Conservation (phyloP, 371 early-diverging fungal genomes). For the Syncephalastrum sp. region DNA sequence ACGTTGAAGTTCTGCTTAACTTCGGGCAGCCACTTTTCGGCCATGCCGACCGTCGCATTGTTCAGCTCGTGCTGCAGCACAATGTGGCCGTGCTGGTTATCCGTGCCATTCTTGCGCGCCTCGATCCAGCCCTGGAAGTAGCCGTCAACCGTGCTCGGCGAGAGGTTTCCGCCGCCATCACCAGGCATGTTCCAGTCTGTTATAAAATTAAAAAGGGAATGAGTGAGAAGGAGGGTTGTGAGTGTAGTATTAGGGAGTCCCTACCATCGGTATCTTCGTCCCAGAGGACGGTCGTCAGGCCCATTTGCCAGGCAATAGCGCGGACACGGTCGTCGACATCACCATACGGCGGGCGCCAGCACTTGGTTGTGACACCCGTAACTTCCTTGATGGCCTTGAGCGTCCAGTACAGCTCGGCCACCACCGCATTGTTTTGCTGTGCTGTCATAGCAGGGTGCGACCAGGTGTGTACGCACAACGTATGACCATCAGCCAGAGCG, state of each 20-base stretch:
- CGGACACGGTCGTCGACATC: constrained; percentile 40
- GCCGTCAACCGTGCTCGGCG: constrained; percentile 33
- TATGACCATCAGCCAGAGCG: constrained; percentile 20
- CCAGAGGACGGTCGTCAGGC: constrained; percentile 26
- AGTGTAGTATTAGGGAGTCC: constrained; percentile 1
- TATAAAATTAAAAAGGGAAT: not conserved
- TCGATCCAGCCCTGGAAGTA: constrained; percentile 45
- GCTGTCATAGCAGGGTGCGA: constrained; percentile 43
- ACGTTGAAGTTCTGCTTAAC: constrained; percentile 29
- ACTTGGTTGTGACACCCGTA: constrained; percentile 37
- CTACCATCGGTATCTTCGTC: constrained; percentile 19
- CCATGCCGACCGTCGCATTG: constrained; percentile 33
- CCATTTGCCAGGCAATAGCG: constrained; percentile 27
- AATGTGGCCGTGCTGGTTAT: constrained; percentile 35
- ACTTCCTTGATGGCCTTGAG: constrained; percentile 36
- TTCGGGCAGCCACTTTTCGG: constrained; percentile 37
- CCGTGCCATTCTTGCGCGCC: constrained; percentile 31
- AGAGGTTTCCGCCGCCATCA: constrained; percentile 35
- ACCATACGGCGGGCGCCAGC: constrained; percentile 43
- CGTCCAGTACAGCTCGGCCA: constrained; percentile 45
- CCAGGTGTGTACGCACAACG: constrained; percentile 38
- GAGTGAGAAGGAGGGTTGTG: not conserved
- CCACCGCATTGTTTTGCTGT: constrained; percentile 34
- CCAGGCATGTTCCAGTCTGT: constrained; percentile 30
- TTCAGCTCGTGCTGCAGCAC: constrained; percentile 42